Percentiles rank a stretch among this genome's conserved stretches.
Evolutionary conservation across 345 rosid genomes (phyloP).

Genomic region (Citrus reticulata): DNA sequence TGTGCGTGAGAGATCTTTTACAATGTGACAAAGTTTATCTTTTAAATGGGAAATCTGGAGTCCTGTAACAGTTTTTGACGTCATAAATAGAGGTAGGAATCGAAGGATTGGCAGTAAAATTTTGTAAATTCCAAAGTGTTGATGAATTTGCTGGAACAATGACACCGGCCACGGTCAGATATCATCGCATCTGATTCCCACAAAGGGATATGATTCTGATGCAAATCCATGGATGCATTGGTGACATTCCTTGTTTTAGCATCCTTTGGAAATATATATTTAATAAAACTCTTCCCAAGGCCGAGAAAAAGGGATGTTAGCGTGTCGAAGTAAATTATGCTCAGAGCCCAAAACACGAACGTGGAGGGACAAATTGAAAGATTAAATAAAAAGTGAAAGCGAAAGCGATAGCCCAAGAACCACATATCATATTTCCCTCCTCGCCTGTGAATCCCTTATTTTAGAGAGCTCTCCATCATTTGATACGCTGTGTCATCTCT

Average conservation of each 20-base stretch:
- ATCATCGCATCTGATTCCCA: constrained; percentile 5
- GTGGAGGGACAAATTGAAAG: constrained; percentile 13
- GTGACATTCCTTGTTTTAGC: constrained; percentile 18
- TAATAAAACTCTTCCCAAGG: constrained; percentile 12
- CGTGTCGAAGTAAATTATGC: constrained; percentile 29
- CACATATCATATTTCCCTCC: background rate
- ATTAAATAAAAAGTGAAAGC: background rate
- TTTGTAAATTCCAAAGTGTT: background rate
- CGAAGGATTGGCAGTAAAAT: background rate
- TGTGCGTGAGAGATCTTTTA: no score
- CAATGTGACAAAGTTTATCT: background rate
- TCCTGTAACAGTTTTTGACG: background rate
- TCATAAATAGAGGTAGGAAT: background rate
- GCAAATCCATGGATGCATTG: background rate
- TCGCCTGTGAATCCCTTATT: constrained; percentile 10
- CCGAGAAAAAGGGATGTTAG: constrained; percentile 9
- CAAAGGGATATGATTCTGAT: background rate
- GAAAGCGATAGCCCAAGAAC: background rate
- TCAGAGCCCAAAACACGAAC: constrained; percentile 11
- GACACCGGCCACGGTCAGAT: background rate
- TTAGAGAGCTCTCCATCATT: constrained; percentile 19
- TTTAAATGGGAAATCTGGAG: background rate
- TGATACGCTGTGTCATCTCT: background rate
- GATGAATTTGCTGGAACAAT: background rate
- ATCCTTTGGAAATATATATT: constrained; percentile 19